phyloP scores from a whole-genome alignment of 108 stramenopile species.

The Phaeodactylum tricornutum region DNA sequence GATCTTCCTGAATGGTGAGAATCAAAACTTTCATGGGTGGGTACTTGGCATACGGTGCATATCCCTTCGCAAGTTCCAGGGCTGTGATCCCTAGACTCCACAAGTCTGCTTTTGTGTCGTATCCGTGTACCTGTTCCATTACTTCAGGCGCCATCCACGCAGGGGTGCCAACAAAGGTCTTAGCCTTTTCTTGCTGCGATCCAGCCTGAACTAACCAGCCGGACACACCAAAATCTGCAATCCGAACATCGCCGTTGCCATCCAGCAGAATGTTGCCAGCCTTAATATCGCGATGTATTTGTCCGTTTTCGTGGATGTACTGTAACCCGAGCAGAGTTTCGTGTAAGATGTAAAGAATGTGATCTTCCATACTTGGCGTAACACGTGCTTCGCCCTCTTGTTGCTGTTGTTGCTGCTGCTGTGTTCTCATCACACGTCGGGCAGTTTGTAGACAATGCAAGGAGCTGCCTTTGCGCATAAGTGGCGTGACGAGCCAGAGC shows the following conservation, averaged over 20 bases:
- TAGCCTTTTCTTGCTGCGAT: conserved; percentile 59
- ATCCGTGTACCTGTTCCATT: conserved; percentile 96
- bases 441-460: conserved; percentile 65
- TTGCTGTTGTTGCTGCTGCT: too few species aligned
- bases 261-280: conserved; percentile 83
- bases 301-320: conserved; percentile 92
- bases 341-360: conserved; percentile 83
- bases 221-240: conserved; percentile 96
- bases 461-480: conserved; percentile 90
- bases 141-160: conserved; percentile 94
- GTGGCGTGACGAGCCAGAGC: conserved; percentile 89
- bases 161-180: conserved; percentile 91
- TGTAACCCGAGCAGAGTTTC: conserved; percentile 83
- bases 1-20: conserved; percentile 92
- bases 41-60: conserved; percentile 93
- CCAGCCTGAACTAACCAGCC: conserved; percentile 71
- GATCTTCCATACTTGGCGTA: conserved; percentile 42
- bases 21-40: conserved; percentile 97
- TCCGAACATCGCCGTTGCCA: conserved; percentile 62
- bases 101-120: conserved; percentile 96
- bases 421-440: conserved; percentile 15
- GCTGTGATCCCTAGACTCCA: conserved; percentile 99
- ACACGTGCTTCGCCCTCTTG: background rate
- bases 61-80: conserved; percentile 96
- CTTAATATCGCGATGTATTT: conserved; percentile 96